phyloP scores from a whole-genome alignment of 306 rosid species.

The Abrus pulchellus region DNA sequence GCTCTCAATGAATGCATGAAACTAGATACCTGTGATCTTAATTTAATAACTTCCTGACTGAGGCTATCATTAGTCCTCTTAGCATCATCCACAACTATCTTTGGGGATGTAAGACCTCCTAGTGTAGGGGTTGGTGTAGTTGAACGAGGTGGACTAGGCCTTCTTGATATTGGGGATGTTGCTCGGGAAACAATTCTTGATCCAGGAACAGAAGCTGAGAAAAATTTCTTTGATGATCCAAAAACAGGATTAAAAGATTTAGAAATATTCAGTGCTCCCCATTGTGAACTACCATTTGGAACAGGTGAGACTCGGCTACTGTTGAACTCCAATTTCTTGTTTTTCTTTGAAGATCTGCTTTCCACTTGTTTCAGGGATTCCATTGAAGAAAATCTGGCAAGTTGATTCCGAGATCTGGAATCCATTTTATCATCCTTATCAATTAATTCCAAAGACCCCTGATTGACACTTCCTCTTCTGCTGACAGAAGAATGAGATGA shows the following conservation, averaged over 20 bases:
- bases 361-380: slow-evolving; percentile 94
- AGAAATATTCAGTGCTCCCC: slow-evolving; percentile 90
- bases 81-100: slow-evolving; percentile 86
- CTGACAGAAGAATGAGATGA: slow-evolving; percentile 85
- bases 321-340: slow-evolving; percentile 94
- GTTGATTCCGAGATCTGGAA: slow-evolving; percentile 79
- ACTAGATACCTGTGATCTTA: slow-evolving; percentile 85
- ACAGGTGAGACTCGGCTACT: slow-evolving; percentile 96
- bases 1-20: slow-evolving; percentile 17
- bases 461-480: slow-evolving; percentile 93
- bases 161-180: slow-evolving; percentile 97
- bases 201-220: slow-evolving; percentile 99
- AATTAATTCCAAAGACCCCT: slow-evolving; percentile 70
- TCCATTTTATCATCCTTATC: slow-evolving; percentile 90
- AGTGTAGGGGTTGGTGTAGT: slow-evolving; percentile 99
- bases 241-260: slow-evolving; percentile 96
- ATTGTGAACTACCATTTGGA: slow-evolving; percentile 93
- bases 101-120: slow-evolving; percentile 97
- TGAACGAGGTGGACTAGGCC: slow-evolving; percentile 99
- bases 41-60: slow-evolving; percentile 91
- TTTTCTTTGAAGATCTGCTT: slow-evolving; percentile 86
- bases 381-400: slow-evolving; percentile 75
- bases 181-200: slow-evolving; percentile 99
- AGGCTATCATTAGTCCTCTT: slow-evolving; percentile 90
- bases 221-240: slow-evolving; percentile 98